These are phyloP conservation scores for Colletotrichum coccodes DNA, from an alignment of 2,329 filamentous ascomycete species.

Conservation along the genomic window DNA sequence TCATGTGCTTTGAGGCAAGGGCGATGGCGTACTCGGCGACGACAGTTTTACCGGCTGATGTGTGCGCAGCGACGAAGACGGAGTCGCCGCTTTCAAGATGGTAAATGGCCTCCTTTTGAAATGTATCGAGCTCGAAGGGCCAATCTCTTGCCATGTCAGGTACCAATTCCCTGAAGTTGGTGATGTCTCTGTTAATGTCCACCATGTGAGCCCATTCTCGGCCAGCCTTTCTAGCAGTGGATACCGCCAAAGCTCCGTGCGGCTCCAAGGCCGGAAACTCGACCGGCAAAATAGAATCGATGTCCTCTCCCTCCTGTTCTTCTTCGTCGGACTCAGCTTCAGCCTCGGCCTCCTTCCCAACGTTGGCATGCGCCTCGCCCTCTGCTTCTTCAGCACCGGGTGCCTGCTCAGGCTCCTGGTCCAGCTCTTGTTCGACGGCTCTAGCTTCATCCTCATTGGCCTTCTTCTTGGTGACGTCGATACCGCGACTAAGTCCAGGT, in stretches of 20 bases:
- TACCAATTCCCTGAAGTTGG: slow-evolving; percentile 93
- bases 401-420: slow-evolving; percentile 55
- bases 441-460: slow-evolving; percentile 61
- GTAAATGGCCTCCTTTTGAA: slow-evolving; percentile 98
- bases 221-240: slow-evolving; percentile 77
- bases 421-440: slow-evolving; percentile 56
- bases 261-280: slow-evolving; percentile 94
- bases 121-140: slow-evolving; percentile 97
- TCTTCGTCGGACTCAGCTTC: slow-evolving; percentile 46
- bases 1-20: slow-evolving; percentile 97
- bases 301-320: slow-evolving; percentile 69
- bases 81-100: slow-evolving; percentile 97
- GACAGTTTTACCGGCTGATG: slow-evolving; percentile 96
- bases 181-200: slow-evolving; percentile 89
- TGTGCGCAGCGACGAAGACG: slow-evolving; percentile 97
- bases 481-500: slow-evolving; percentile 83
- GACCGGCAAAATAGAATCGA: slow-evolving; percentile 88
- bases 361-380: slow-evolving; percentile 35
- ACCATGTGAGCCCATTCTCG: slow-evolving; percentile 99
- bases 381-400: slow-evolving; percentile 41
- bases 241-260: slow-evolving; percentile 77
- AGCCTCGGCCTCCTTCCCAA: slow-evolving; percentile 35
- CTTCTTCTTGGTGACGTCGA: slow-evolving; percentile 74
- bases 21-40: slow-evolving; percentile 98
- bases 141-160: slow-evolving; percentile 96